A percentile compares a stretch with the other conserved stretches of the same genome.
Conservation (phyloP, 1,284 basidiomycete genomes). For the Apiotrichum mycotoxinovorans region DNA sequence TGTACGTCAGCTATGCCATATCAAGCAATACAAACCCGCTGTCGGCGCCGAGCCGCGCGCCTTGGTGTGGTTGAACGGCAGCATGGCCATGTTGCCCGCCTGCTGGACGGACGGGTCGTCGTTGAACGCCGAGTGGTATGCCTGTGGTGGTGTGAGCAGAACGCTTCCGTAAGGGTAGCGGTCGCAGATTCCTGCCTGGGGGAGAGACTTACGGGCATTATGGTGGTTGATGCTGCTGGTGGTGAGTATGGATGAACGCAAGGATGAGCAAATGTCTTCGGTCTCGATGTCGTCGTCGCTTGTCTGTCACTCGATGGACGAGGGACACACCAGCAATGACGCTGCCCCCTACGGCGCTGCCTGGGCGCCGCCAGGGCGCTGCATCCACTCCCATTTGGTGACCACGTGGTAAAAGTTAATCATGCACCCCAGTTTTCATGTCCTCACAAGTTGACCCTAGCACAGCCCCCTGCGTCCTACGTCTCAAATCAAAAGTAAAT, state of each 20-base stretch:
- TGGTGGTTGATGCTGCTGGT: constrained; percentile 5
- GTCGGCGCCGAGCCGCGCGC: constrained; percentile 84
- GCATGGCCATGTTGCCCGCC: constrained; percentile 84
- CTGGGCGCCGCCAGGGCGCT: neutral
- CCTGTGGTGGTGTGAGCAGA: constrained; percentile 54
- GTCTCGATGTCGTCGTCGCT: neutral
- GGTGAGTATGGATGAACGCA: constrained; percentile 1
- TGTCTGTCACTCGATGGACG: neutral
- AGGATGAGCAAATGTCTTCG: too few relatives aligned
- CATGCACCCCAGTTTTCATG: neutral
- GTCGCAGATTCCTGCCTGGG: too few relatives aligned
- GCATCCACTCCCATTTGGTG: neutral
- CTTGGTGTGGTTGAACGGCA: constrained; percentile 80
- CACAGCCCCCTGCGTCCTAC: too few relatives aligned
- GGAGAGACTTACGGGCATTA: constrained; percentile 31
- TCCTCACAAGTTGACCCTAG: too few relatives aligned
- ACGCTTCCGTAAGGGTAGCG: neutral
- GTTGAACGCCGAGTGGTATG: constrained; percentile 95
- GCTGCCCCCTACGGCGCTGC: too few relatives aligned
- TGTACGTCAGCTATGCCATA: constrained; percentile 16
- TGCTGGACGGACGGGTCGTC: constrained; percentile 74
- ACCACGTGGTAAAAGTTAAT: constrained; percentile 3
- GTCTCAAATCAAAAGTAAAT: neutral
- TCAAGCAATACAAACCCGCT: constrained; percentile 56
- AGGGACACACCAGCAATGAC: constrained; percentile 21